These are phyloP conservation scores for Populus pruinosa DNA, from an alignment of 345 rosid genomes.

Conservation along the genomic window DNA sequence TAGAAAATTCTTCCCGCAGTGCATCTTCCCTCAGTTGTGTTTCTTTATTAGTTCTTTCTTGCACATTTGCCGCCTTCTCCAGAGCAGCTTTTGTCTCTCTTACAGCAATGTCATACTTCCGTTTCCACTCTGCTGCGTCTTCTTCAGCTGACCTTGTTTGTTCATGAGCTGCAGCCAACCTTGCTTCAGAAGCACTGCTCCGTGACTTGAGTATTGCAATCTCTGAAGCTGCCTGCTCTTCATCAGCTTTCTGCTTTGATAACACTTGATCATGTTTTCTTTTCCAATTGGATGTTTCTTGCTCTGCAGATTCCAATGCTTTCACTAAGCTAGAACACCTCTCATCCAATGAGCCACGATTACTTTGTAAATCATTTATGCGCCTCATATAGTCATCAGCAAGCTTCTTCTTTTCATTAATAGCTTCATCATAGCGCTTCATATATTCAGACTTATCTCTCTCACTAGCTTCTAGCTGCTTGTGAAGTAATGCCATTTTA, in stretches of 20 bases:
- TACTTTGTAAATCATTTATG: conserved; percentile 71
- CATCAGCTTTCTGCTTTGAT: conserved; percentile 71
- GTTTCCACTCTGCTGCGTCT: conserved; percentile 91
- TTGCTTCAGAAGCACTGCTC: conserved; percentile 89
- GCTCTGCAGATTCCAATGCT: conserved; percentile 67
- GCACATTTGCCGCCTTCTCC: conserved; percentile 85
- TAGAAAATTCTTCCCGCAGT: conserved; percentile 67
- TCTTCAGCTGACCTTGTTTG: conserved; percentile 83
- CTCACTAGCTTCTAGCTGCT: conserved; percentile 90
- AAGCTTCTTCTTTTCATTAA: conserved; percentile 83
- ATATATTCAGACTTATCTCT: conserved; percentile 74
- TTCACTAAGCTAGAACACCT: conserved; percentile 69
- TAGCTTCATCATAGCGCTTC: conserved; percentile 91
- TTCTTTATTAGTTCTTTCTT: conserved; percentile 75
- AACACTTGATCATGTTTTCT: conserved; percentile 66
- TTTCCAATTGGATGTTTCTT: conserved; percentile 71
- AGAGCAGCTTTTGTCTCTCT: conserved; percentile 87
- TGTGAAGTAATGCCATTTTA: conserved; percentile 63
- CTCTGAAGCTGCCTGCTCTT: conserved; percentile 70
- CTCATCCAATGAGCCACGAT: conserved; percentile 72
- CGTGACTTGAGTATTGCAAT: conserved; percentile 73
- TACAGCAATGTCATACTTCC: conserved; percentile 80
- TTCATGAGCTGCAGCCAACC: conserved; percentile 92
- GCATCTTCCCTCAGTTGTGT: conserved; percentile 84
- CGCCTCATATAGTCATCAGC: conserved; percentile 74